Conservation (phyloP, 257 asterid genomes). For the Fraxinus pennsylvanica region DNA sequence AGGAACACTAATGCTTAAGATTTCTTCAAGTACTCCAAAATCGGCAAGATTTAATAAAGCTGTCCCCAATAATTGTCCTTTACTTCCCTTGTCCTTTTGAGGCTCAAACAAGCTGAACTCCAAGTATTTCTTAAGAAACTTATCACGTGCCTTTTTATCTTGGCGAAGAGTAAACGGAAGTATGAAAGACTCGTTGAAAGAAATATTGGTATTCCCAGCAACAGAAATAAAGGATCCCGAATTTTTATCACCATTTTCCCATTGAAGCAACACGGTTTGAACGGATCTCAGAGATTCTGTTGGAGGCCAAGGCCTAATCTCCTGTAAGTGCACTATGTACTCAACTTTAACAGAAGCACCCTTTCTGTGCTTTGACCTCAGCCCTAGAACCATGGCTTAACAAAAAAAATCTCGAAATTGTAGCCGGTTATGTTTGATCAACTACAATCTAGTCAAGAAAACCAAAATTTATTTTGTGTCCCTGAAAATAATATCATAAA, state of each 20-base stretch:
- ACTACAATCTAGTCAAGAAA: slow-evolving; percentile 29
- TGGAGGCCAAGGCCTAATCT: slow-evolving; percentile 92
- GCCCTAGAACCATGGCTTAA: slow-evolving; percentile 76
- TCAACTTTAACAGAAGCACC: slow-evolving; percentile 51
- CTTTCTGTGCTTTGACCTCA: slow-evolving; percentile 60
- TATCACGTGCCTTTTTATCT: slow-evolving; percentile 51
- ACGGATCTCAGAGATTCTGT: slow-evolving; percentile 61
- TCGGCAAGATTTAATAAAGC: slow-evolving; percentile 72
- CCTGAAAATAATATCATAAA: slow-evolving; percentile 13
- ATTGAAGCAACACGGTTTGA: slow-evolving; percentile 72
- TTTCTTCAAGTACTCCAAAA: slow-evolving; percentile 56
- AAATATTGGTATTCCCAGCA: slow-evolving; percentile 60
- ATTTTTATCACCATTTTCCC: slow-evolving; percentile 63
- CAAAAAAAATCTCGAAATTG: no score
- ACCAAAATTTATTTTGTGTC: neutral
- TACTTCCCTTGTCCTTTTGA: slow-evolving; percentile 64
- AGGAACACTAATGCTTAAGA: slow-evolving; percentile 48
- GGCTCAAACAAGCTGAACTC: slow-evolving; percentile 74
- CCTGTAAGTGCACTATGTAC: slow-evolving; percentile 54
- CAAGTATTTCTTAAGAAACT: slow-evolving; percentile 60
- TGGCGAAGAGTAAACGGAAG: slow-evolving; percentile 51
- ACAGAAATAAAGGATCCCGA: slow-evolving; percentile 62
- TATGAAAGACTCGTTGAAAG: slow-evolving; percentile 60
- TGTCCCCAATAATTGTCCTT: slow-evolving; percentile 68
- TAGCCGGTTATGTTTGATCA: slow-evolving; percentile 26